Base-by-base conservation (phyloP, 768 basidiomycete species). In the Lactifluus echinatus region DNA sequence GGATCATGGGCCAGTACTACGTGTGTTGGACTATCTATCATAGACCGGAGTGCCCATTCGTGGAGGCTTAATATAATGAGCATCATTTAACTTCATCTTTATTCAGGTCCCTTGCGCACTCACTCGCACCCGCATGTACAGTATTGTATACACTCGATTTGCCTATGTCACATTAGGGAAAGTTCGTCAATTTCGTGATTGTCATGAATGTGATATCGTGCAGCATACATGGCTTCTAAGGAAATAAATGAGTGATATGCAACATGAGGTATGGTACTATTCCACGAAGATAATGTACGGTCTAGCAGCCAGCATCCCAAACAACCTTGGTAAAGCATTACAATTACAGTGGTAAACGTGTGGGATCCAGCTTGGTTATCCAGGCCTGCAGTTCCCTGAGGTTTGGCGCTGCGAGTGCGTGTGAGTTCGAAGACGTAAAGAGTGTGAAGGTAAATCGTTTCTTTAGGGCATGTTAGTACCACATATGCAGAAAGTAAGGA, bases 341-440 rank as follows among this genome's bases (percentile, higher is more conserved):
- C 14, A 17, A 59, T 57, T 55, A 64, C 7, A 58, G 57, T 3
- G 52, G 53, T 36, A 61, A 34, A 66, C 87, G 80, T 65, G 87
- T 90, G 50, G 90, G 90, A 70, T 93, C 90, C 64, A 93, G 74
- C 70, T 89, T 91, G 58, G 78, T 74, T 65, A 81, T 85, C 93
- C 93, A 96, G 67, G 84, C 80, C 57, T 83, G 83, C 57, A 92
- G 76, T 66, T 96, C 93, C 73, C 89, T 94, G 56, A 76, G 71
- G 65, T 76, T 89, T 2, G 85, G 81, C 33, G 93, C 91, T 8
- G 89, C 85, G 10, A 96, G 77, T 36, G 89, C 90, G 72, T 93
- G 87, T 24, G 93, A 93, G 69, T 96, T 95, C 8, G 89, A 89
- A 12, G 89, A 78, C 2, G 93, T 93, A 71, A 94, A 95, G 31